These are phyloP conservation scores for Diplodia sapinea DNA, from an alignment of 2,329 filamentous ascomycete genomes.

Conservation along the genomic window DNA sequence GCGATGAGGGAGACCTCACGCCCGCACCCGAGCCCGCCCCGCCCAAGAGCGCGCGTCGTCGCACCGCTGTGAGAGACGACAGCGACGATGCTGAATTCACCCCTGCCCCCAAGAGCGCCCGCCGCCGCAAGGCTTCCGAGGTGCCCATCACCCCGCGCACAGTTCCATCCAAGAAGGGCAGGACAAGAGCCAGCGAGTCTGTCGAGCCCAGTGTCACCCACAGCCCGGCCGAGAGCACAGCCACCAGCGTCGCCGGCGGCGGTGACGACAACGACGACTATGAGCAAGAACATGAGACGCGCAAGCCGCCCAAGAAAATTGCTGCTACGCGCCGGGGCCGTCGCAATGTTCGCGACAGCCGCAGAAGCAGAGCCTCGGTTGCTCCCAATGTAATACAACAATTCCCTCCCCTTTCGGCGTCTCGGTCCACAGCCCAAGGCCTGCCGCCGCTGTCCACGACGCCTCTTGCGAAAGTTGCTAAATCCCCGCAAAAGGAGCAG, in stretches of 20 bases:
- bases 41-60: conserved; percentile 62
- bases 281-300: neutral
- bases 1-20: conserved; percentile 80
- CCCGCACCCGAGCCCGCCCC: conserved; percentile 67
- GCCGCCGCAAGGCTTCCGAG: conserved; percentile 52
- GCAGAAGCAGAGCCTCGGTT: conserved; percentile 28
- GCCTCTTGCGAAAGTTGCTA: conserved; percentile 1
- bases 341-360: conserved; percentile 30
- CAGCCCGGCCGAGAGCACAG: conserved; percentile 51
- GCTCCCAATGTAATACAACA: conserved; percentile 28
- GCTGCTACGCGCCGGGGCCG: conserved; percentile 20
- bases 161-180: conserved; percentile 47
- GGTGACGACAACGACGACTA: neutral
- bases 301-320: conserved; percentile 22
- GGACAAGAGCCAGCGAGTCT: conserved; percentile 56
- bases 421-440: neutral
- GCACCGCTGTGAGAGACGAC: conserved; percentile 63
- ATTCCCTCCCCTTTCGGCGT: conserved; percentile 1
- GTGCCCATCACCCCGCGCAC: conserved; percentile 55
- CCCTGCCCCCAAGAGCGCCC: conserved; percentile 60
- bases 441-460: neutral
- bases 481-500: conserved; percentile 6
- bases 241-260: conserved; percentile 5
- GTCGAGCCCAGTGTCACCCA: conserved; percentile 67
- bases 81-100: conserved; percentile 81